phyloP scores from a whole-genome alignment of 2,329 filamentous ascomycete genomes.

The Colletotrichum destructivum region DNA sequence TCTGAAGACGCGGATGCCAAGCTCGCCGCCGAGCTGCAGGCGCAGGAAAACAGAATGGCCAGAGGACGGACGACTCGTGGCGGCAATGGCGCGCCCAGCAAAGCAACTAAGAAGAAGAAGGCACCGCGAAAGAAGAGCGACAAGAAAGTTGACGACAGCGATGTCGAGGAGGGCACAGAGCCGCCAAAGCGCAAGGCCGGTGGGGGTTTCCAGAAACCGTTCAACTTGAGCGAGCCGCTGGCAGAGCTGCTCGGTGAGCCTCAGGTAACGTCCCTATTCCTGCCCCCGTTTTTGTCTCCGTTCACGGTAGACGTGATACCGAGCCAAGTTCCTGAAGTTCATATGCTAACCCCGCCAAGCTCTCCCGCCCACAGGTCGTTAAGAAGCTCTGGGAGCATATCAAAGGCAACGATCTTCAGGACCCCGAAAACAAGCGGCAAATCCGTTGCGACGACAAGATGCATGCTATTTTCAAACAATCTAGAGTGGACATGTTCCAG shows the following conservation, averaged over 20 bases:
- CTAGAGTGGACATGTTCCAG: slow-evolving; percentile 97
- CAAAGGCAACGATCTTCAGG: slow-evolving; percentile 88
- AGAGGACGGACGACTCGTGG: slow-evolving; percentile 83
- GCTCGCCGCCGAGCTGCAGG: slow-evolving; percentile 89
- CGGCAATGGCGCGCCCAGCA: slow-evolving; percentile 71
- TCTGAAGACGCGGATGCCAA: slow-evolving; percentile 86
- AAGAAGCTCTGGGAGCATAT: slow-evolving; percentile 98
- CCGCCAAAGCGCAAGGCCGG: slow-evolving; percentile 83
- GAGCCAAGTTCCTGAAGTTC: too few relatives aligned
- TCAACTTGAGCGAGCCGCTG: slow-evolving; percentile 80
- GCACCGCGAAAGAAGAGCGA: slow-evolving; percentile 79
- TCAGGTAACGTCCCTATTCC: slow-evolving; percentile 61
- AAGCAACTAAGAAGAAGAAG: slow-evolving; percentile 76
- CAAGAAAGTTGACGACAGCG: slow-evolving; percentile 88
- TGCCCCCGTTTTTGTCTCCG: slow-evolving; percentile 5
- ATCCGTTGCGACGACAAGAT: slow-evolving; percentile 94
- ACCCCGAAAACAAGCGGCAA: slow-evolving; percentile 91
- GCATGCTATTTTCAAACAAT: slow-evolving; percentile 91
- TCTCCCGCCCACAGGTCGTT: slow-evolving; percentile 94
- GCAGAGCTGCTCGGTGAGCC: slow-evolving; percentile 79
- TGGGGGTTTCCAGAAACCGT: slow-evolving; percentile 93
- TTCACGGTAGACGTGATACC: too few relatives aligned
- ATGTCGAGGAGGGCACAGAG: slow-evolving; percentile 75
- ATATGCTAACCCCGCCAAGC: slow-evolving; percentile 62
- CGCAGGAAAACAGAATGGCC: slow-evolving; percentile 84